Evolutionary conservation across 108 stramenopile genomes (phyloP).

Genomic region (Nitzschia putrida): DNA sequence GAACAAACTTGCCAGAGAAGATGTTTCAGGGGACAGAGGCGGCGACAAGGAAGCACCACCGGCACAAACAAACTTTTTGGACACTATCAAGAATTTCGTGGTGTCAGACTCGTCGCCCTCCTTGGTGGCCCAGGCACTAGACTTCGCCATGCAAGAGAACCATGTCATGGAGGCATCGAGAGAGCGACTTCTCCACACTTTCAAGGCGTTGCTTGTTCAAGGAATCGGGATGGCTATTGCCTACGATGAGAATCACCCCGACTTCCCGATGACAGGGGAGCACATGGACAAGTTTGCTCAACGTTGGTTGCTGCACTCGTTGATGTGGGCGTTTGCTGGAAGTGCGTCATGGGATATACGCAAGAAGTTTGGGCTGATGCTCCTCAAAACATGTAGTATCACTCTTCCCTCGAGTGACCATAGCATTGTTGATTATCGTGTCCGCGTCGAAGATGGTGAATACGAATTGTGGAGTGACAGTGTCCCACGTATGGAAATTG

Average conservation of each 20-base stretch:
- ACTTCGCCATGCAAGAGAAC: constrained; percentile 63
- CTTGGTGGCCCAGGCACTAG: constrained; percentile 77
- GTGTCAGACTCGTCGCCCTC: constrained; percentile 63
- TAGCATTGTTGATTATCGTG: constrained; percentile 80
- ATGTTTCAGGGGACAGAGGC: constrained; percentile 47
- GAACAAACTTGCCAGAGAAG: constrained; percentile 49
- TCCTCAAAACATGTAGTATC: constrained; percentile 72
- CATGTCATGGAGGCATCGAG: constrained; percentile 92
- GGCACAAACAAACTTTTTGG: constrained; percentile 74
- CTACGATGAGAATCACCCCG: constrained; percentile 96
- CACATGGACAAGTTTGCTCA: constrained; percentile 93
- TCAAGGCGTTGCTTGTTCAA: constrained; percentile 86
- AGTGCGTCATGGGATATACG: constrained; percentile 84
- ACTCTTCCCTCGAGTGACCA: constrained; percentile 53
- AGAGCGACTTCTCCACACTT: constrained; percentile 83
- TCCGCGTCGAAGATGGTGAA: constrained; percentile 92
- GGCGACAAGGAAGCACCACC: constrained; percentile 47
- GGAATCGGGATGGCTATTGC: constrained; percentile 85
- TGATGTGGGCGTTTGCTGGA: constrained; percentile 95
- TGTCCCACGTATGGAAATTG: constrained; percentile 94
- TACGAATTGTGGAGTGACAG: constrained; percentile 90
- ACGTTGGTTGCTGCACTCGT: constrained; percentile 89
- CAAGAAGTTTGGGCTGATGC: constrained; percentile 77
- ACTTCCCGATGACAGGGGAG: constrained; percentile 92
- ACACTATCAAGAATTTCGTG: constrained; percentile 60